phyloP scores from a whole-genome alignment of 1,284 basidiomycete genomes.

The Bjerkandera adusta region DNA sequence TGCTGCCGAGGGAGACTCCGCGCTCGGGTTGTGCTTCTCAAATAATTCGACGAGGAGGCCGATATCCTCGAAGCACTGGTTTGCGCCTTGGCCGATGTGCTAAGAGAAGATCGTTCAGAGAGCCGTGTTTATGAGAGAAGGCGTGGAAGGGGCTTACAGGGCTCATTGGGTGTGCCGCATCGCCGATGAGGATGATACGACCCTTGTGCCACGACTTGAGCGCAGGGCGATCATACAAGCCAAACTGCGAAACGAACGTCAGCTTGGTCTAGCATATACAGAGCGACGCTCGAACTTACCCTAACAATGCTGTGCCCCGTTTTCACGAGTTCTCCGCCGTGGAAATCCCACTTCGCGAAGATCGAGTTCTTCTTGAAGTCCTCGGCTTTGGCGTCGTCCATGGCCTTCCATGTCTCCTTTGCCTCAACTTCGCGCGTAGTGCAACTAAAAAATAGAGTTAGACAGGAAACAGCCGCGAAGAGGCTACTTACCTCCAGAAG shows the following conservation, averaged over 20 bases:
- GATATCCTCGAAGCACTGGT: conserved; percentile 45
- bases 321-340: conserved; percentile 35
- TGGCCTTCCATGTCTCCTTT: conserved; percentile 42
- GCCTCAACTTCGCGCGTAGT: conserved; percentile 37
- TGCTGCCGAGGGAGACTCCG: conserved; percentile 27
- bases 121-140: background rate
- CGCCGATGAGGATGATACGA: conserved; percentile 31
- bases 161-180: conserved; percentile 34
- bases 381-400: conserved; percentile 32
- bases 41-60: conserved; percentile 39
- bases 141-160: conserved; percentile 22
- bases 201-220: conserved; percentile 40
- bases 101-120: too few relatives aligned
- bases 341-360: conserved; percentile 24
- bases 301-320: conserved; percentile 37
- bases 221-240: conserved; percentile 44
- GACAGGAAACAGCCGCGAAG: background rate
- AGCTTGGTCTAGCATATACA: background rate
- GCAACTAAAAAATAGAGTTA: conserved; percentile 27
- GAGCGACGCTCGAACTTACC: conserved; percentile 29
- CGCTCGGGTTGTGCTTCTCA: conserved; percentile 31
- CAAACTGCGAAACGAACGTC: conserved; percentile 33
- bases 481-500: conserved; percentile 40
- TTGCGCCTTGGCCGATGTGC: conserved; percentile 50
- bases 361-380: conserved; percentile 27